Percentiles rank a stretch among this genome's conserved stretches.
These are phyloP conservation scores for Xylaria sp. DNA, from an alignment of 2,329 filamentous ascomycete species.

Conservation along the genomic window DNA sequence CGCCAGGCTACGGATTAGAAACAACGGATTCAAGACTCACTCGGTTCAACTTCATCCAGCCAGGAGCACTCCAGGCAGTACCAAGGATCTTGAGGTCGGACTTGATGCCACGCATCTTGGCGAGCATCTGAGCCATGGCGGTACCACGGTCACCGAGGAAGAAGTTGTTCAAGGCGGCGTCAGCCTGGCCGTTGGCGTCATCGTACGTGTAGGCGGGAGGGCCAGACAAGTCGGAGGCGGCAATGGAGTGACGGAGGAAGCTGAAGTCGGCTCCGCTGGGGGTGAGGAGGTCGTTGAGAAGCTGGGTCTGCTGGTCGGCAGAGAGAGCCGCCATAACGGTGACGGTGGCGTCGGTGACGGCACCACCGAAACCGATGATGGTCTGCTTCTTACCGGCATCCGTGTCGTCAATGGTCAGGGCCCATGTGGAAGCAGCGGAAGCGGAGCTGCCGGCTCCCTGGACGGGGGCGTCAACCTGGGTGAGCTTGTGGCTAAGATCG, in stretches of 20 bases:
- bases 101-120: conserved; percentile 34
- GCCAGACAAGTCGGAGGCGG: conserved; percentile 36
- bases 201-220: conserved; percentile 39
- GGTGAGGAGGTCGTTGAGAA: conserved; percentile 36
- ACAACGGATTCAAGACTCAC: conserved; percentile 11
- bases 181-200: conserved; percentile 32
- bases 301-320: conserved; percentile 26
- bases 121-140: conserved; percentile 36
- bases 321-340: conserved; percentile 35
- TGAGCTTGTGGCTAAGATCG: conserved; percentile 36
- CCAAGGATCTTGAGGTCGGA: conserved; percentile 36
- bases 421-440: conserved; percentile 34
- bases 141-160: conserved; percentile 36
- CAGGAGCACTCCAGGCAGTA: conserved; percentile 38
- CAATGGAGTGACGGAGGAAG: conserved; percentile 39
- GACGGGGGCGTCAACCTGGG: conserved; percentile 32
- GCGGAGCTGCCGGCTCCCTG: conserved; percentile 28
- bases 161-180: conserved; percentile 32
- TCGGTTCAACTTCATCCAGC: conserved; percentile 39
- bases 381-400: conserved; percentile 36
- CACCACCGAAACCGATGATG: conserved; percentile 39
- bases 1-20: background rate
- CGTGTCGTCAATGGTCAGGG: conserved; percentile 37
- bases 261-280: conserved; percentile 36
- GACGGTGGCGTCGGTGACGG: conserved; percentile 40